Percentiles rank a stretch among this genome's conserved stretches.
Evolutionary conservation across 305 asterid genomes (phyloP).

Genomic region (Ajuga reptans): DNA sequence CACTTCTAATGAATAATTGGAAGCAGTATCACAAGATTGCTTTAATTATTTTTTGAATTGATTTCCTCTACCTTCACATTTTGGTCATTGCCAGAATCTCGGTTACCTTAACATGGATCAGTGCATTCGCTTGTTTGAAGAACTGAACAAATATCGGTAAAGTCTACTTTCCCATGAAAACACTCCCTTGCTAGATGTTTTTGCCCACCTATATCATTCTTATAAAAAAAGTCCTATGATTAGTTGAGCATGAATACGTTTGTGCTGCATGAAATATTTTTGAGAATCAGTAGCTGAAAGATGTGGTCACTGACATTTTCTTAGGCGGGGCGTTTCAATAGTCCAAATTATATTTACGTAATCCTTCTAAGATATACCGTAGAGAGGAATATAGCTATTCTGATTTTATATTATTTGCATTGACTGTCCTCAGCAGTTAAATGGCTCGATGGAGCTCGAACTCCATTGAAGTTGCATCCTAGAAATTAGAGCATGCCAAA

Average conservation of each 20-base stretch:
- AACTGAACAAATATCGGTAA: constrained; percentile 91
- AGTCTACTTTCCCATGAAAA: constrained; percentile 5
- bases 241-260: constrained; percentile 3
- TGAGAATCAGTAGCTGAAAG: not conserved
- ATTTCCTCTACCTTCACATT: not conserved
- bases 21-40: not conserved
- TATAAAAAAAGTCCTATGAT: not conserved
- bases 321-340: not conserved
- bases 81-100: constrained; percentile 40
- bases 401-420: too few relatives aligned
- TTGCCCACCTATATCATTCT: not conserved
- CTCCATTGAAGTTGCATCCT: too few relatives aligned
- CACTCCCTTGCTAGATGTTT: constrained; percentile 10
- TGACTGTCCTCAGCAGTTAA: not conserved
- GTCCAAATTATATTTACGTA: too few relatives aligned
- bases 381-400: not conserved
- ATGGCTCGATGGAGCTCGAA: not conserved
- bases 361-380: not conserved
- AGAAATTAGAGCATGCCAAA: not conserved
- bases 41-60: not conserved
- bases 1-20: not conserved
- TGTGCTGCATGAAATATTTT: not conserved
- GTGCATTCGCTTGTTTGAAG: constrained; percentile 76
- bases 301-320: not conserved
- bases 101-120: constrained; percentile 76